Evolutionary conservation across 306 rosid genomes (phyloP).

Genomic region (Sicyos edulis): DNA sequence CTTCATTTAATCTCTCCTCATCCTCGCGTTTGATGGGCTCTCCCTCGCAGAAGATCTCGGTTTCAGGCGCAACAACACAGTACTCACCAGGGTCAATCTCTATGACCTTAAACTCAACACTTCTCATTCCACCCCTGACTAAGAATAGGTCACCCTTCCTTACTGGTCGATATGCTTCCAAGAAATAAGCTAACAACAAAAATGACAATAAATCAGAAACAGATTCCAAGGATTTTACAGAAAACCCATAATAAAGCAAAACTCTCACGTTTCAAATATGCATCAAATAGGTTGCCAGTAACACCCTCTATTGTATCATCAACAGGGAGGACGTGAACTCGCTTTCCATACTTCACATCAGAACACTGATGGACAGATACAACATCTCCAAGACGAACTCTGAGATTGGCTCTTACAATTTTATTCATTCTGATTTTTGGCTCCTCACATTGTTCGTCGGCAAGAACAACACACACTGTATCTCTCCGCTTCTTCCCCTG

Average conservation of each 20-base stretch:
- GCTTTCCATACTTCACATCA: conserved; percentile 56
- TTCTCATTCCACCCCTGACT: conserved; percentile 57
- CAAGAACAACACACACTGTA: conserved; percentile 56
- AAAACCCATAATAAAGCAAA: background rate
- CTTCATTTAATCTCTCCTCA: conserved; percentile 53
- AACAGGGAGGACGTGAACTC: conserved; percentile 55
- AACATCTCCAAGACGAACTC: conserved; percentile 56
- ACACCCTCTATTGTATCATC: conserved; percentile 66
- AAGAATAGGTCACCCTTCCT: conserved; percentile 62
- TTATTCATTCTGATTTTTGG: conserved; percentile 63
- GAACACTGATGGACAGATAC: conserved; percentile 51
- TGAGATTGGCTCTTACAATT: conserved; percentile 50
- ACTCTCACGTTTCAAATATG: conserved; percentile 56
- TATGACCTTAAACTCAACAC: conserved; percentile 55
- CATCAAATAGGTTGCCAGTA: conserved; percentile 61
- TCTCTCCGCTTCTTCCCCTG: conserved; percentile 62
- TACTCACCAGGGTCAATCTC: conserved; percentile 55
- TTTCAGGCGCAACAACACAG: conserved; percentile 58
- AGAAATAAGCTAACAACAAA: conserved; percentile 43
- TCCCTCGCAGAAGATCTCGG: conserved; percentile 62
- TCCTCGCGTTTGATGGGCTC: conserved; percentile 61
- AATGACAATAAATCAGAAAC: conserved; percentile 14
- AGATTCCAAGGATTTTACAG: background rate
- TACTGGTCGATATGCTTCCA: conserved; percentile 47
- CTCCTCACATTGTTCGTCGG: conserved; percentile 51